Conservation (phyloP, 768 basidiomycete genomes). For the Imleria badia region DNA sequence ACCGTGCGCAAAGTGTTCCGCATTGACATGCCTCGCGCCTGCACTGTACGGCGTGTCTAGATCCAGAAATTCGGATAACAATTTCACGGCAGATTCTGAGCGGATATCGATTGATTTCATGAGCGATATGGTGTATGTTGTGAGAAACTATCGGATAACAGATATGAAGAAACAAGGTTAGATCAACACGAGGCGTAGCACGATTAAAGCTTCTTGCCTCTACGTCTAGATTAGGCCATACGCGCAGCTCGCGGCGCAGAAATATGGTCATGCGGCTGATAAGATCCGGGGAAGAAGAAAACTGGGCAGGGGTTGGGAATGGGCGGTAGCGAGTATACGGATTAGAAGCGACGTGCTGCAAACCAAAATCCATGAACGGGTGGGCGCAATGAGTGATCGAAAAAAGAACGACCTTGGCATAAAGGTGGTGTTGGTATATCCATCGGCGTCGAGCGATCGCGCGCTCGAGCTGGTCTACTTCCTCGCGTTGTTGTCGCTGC, state of each 20-base stretch:
- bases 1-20: slow-evolving; percentile 96
- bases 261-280: slow-evolving; percentile 78
- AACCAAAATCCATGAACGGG: slow-evolving; percentile 4
- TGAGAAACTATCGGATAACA: slow-evolving; percentile 66
- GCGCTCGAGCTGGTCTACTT: slow-evolving; percentile 69
- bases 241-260: slow-evolving; percentile 78
- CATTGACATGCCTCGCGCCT: slow-evolving; percentile 61
- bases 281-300: slow-evolving; percentile 71
- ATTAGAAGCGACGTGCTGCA: slow-evolving; percentile 90
- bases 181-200: slow-evolving; percentile 2
- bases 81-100: slow-evolving; percentile 80
- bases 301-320: slow-evolving; percentile 83
- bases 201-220: slow-evolving; percentile 57
- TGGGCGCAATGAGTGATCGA: not conserved
- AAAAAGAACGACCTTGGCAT: slow-evolving; percentile 71
- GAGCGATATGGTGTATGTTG: slow-evolving; percentile 82
- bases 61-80: slow-evolving; percentile 88
- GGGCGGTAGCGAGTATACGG: slow-evolving; percentile 83
- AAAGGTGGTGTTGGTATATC: slow-evolving; percentile 78
- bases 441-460: slow-evolving; percentile 73
- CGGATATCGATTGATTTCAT: slow-evolving; percentile 94
- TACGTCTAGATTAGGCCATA: slow-evolving; percentile 89
- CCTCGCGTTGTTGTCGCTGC: slow-evolving; percentile 49
- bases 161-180: slow-evolving; percentile 16
- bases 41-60: slow-evolving; percentile 59